phyloP scores from a whole-genome alignment of 352 stramenopile species.

The Saprolegnia diclina region DNA sequence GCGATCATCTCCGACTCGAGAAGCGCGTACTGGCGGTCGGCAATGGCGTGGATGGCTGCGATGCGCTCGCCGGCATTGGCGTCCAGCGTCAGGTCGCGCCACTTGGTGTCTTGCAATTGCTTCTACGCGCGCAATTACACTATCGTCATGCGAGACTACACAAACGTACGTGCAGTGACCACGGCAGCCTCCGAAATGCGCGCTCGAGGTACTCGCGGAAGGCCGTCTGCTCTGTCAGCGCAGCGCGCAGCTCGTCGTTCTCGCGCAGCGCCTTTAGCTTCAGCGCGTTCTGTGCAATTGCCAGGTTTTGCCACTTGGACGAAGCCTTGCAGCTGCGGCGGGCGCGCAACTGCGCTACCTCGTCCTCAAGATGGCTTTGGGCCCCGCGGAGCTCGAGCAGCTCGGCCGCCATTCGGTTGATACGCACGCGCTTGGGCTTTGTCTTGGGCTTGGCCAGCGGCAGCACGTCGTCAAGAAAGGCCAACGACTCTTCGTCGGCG shows the following conservation, averaged over 20 bases:
- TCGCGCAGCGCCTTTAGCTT: constrained; percentile 14
- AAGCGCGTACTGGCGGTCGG: constrained; percentile 1
- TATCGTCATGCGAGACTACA: not conserved
- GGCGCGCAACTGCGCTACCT: not conserved
- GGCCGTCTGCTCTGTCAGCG: not conserved
- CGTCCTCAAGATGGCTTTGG: not conserved
- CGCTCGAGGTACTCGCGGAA: not conserved
- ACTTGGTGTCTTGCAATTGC: constrained; percentile 4
- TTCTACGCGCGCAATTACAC: no score
- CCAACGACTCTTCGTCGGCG: not conserved
- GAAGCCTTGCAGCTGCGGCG: not conserved
- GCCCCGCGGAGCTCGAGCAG: not conserved
- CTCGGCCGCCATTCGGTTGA: not conserved
- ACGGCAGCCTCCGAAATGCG: constrained; percentile 7
- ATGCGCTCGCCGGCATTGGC: not conserved
- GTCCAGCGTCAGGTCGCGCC: constrained; percentile 5
- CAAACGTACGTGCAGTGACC: not conserved
- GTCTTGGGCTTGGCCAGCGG: not conserved
- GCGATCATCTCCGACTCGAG: constrained; percentile 10
- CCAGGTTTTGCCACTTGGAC: constrained; percentile 13
- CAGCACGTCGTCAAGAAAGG: not conserved
- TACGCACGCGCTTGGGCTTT: not conserved
- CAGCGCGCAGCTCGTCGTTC: constrained; percentile 6
- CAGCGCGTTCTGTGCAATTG: not conserved
- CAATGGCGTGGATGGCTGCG: constrained; percentile 14